Conservation (phyloP, 1,284 basidiomycete species). For the Ustilago nuda region DNA sequence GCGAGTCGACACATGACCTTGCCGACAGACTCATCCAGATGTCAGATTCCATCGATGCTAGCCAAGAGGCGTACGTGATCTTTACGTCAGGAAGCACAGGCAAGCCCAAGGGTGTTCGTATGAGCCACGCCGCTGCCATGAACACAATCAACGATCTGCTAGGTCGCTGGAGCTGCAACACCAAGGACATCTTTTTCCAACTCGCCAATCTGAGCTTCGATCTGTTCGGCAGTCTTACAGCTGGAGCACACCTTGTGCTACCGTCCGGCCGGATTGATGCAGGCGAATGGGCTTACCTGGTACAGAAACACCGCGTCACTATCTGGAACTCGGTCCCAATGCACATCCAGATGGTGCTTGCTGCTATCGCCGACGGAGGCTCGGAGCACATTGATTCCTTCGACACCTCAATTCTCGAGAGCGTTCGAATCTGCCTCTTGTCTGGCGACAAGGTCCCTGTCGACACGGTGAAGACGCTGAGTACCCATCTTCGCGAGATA, state of each 20-base stretch:
- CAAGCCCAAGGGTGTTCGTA: background rate
- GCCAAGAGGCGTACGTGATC: background rate
- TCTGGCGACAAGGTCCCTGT: background rate
- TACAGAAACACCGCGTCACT: background rate
- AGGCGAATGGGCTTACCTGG: background rate
- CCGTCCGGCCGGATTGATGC: background rate
- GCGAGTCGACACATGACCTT: background rate
- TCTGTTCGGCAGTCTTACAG: background rate
- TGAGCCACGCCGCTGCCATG: background rate
- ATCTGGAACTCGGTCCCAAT: background rate
- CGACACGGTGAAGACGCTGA: background rate
- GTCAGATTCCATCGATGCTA: background rate
- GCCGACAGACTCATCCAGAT: background rate
- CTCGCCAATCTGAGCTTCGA: background rate
- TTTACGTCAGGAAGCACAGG: conserved; percentile 1
- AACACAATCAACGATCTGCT: background rate
- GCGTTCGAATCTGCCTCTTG: background rate
- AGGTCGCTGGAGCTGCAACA: background rate
- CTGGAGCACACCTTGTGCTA: background rate
- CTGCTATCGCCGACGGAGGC: background rate
- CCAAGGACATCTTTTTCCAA: background rate
- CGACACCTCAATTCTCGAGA: background rate
- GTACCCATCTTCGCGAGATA: background rate
- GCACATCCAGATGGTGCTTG: background rate
- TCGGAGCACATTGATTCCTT: background rate